Evolutionary conservation across 139 green algal genomes (phyloP), one percentile per base, ranked within the genome.

Genomic region (Chlorella ohadii): DNA sequence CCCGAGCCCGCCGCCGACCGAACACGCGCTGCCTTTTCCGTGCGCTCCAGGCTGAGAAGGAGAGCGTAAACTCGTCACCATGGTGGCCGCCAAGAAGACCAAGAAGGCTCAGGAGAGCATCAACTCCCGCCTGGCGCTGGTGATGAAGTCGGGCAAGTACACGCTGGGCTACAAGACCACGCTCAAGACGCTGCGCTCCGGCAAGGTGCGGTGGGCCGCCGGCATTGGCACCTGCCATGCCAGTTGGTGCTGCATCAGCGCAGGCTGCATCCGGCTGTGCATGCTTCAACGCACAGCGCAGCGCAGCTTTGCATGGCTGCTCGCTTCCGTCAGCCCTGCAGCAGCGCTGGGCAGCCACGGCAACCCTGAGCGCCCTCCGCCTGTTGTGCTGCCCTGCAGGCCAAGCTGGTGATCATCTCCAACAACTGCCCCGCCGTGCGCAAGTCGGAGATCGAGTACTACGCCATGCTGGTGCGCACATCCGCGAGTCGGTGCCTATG

Each of bases 81-180:
- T 90, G 87, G 87, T 83, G 78, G 71, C 83, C 44, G 68, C 57
- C 65, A 90, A 90, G 78, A 90, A 90, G 63, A 70, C 44, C 56
- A 99, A 99, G 91, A 98, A 97, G 90, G 91, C 88, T 44, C 92
- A 98, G 90, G 97, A 99, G 93, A 94, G 89, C 88, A 99, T 99
- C 94, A 99, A 99, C 92, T 94, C 89, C 85, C 90, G 96, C 71
- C 92, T 99, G 51, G 88, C 93, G 61, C 93, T 99, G 86, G 97
- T 99, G 86, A 99, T 99, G 97, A 99, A 99, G 93, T 98, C 93
- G 84, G 97, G 97, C 88, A 99, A 99, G 91, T 99, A 96, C 94
- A 99, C 96, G 63, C 92, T 99, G 80, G 97, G 97, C 84, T 98
- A 98, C 93, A 99, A 99, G 94, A 99, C 97, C 65, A 96, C 93